phyloP scores from a whole-genome alignment of 192 early-diverging fungal species.

The Obelidium mucronatum region DNA sequence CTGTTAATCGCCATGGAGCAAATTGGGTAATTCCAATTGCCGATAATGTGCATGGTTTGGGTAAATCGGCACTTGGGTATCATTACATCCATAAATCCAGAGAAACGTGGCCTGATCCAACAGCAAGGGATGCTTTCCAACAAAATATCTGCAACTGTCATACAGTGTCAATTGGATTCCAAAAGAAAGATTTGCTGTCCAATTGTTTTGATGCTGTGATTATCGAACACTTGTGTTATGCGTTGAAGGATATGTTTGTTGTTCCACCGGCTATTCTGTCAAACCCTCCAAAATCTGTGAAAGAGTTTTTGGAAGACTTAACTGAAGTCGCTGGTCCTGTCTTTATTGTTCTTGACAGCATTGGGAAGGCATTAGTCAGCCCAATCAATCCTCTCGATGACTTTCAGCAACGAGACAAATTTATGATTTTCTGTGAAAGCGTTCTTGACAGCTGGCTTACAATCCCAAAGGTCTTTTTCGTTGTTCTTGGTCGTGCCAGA shows the following conservation, averaged over 20 bases:
- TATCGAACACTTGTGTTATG: background rate
- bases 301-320: slow-evolving; percentile 14
- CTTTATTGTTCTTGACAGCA: slow-evolving; percentile 36
- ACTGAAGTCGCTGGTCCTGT: slow-evolving; percentile 30
- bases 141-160: slow-evolving; percentile 16
- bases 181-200: background rate
- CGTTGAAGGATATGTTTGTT: slow-evolving; percentile 11
- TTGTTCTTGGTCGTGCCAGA: slow-evolving; percentile 22
- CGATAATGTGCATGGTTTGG: too few species aligned
- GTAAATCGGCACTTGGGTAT: too few species aligned
- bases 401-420: slow-evolving; percentile 26
- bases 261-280: slow-evolving; percentile 16
- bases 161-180: slow-evolving; percentile 12
- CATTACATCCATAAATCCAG: too few species aligned
- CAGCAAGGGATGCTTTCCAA: too few species aligned
- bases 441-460: slow-evolving; percentile 15
- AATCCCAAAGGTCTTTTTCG: slow-evolving; percentile 30
- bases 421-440: slow-evolving; percentile 12
- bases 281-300: background rate
- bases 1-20: too few species aligned
- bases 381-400: background rate
- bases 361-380: slow-evolving; percentile 29
- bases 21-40: too few species aligned
- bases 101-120: too few species aligned
- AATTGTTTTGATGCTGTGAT: slow-evolving; percentile 12